These are phyloP conservation scores for Bathelium albidoporum DNA, from an alignment of 495 filamentous ascomycete genomes.

Conservation along the genomic window DNA sequence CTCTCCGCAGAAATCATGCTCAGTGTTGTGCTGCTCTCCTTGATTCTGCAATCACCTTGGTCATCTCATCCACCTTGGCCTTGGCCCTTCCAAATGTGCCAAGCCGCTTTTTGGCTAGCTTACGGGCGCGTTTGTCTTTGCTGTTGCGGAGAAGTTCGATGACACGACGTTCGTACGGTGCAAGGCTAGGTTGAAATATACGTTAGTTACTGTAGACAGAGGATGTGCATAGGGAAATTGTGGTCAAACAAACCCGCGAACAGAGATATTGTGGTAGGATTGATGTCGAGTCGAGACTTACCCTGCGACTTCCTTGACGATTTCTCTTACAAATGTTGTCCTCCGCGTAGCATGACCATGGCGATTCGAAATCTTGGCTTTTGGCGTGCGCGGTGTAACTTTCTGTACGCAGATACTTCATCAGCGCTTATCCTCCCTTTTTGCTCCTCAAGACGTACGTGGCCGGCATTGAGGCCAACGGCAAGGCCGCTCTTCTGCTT, in stretches of 20 bases:
- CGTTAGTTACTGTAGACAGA: slow-evolving; percentile 16
- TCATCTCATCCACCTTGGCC: slow-evolving; percentile 97
- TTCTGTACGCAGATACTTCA: slow-evolving; percentile 49
- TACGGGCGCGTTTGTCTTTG: slow-evolving; percentile 98
- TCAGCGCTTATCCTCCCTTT: slow-evolving; percentile 23
- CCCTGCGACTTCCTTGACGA: slow-evolving; percentile 92
- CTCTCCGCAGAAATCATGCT: background rate
- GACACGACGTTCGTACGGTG: slow-evolving; percentile 94
- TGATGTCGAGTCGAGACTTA: slow-evolving; percentile 33
- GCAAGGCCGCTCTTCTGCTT: slow-evolving; percentile 42
- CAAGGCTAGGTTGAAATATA: slow-evolving; percentile 48
- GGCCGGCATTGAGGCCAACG: slow-evolving; percentile 78
- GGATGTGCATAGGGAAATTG: slow-evolving; percentile 4
- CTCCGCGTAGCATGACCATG: slow-evolving; percentile 89
- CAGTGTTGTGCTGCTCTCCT: slow-evolving; percentile 58
- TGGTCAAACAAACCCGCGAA: too few species aligned
- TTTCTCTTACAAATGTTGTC: slow-evolving; percentile 85
- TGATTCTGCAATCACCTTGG: slow-evolving; percentile 91
- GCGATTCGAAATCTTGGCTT: slow-evolving; percentile 75
- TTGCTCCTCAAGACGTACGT: slow-evolving; percentile 49
- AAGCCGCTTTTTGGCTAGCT: slow-evolving; percentile 99
- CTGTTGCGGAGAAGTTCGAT: slow-evolving; percentile 97
- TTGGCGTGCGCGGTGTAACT: slow-evolving; percentile 77
- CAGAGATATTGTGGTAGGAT: background rate
- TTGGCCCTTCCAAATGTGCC: slow-evolving; percentile 96